Evolutionary conservation across 2,329 filamentous ascomycete genomes (phyloP).

Genomic region (Colletotrichum sojae): DNA sequence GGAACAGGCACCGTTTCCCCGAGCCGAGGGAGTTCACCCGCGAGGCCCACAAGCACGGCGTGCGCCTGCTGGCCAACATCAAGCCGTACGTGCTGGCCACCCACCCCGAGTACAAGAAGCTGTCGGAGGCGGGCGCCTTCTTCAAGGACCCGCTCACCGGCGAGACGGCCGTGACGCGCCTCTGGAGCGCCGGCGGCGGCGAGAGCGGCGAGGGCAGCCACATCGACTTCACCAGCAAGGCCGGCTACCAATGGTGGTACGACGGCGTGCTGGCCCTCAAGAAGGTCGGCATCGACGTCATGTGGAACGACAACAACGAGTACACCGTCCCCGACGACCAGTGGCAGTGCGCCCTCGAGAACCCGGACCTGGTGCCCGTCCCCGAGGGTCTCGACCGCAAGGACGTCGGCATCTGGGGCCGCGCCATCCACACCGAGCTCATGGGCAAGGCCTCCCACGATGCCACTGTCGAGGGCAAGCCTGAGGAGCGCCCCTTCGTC

Average conservation of each 20-base stretch:
- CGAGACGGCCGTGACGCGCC: constrained; percentile 69
- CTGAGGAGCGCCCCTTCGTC: constrained; percentile 75
- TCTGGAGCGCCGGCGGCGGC: constrained; percentile 81
- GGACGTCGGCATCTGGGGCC: constrained; percentile 77
- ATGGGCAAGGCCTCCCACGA: constrained; percentile 81
- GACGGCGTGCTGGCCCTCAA: constrained; percentile 75
- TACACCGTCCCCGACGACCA: constrained; percentile 77
- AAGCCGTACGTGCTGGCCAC: constrained; percentile 79
- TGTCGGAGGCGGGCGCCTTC: constrained; percentile 71
- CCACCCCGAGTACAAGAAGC: constrained; percentile 76
- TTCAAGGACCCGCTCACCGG: constrained; percentile 72
- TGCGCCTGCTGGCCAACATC: constrained; percentile 79
- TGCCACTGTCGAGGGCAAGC: constrained; percentile 71
- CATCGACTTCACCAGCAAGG: constrained; percentile 79
- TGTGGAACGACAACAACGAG: constrained; percentile 88
- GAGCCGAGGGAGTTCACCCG: constrained; percentile 75
- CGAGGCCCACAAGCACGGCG: constrained; percentile 74
- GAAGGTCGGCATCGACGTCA: constrained; percentile 76
- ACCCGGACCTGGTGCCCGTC: constrained; percentile 50
- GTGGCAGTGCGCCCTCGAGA: constrained; percentile 73
- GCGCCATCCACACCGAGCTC: constrained; percentile 78
- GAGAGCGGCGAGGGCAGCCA: constrained; percentile 79
- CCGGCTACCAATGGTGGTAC: constrained; percentile 80
- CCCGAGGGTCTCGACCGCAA: constrained; percentile 56
- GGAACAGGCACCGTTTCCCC: constrained; percentile 80